Evolutionary conservation across 2,329 filamentous ascomycete species (phyloP).

Genomic region (Hortaea sp.): DNA sequence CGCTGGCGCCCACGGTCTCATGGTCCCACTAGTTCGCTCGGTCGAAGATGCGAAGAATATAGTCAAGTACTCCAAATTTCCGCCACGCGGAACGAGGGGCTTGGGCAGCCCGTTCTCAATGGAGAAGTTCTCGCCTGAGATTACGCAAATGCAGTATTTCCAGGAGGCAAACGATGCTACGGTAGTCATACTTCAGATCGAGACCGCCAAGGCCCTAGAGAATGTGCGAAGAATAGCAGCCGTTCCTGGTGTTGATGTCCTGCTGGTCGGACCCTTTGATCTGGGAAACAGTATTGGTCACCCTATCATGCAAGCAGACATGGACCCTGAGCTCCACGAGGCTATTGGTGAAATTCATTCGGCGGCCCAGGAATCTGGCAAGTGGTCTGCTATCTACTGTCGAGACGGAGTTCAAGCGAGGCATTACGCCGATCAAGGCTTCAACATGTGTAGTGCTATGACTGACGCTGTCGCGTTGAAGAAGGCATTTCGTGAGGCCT

Average conservation of each 20-base stretch:
- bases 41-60: constrained; percentile 43
- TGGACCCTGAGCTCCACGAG: constrained; percentile 40
- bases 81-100: constrained; percentile 43
- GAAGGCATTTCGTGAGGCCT: constrained; percentile 17
- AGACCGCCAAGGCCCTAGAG: constrained; percentile 32
- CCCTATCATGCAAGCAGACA: constrained; percentile 35
- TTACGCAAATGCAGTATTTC: constrained; percentile 36
- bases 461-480: constrained; percentile 23
- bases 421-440: constrained; percentile 43
- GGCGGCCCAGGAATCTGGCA: constrained; percentile 43
- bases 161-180: constrained; percentile 45
- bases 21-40: constrained; percentile 39
- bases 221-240: constrained; percentile 41
- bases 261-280: constrained; percentile 47
- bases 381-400: constrained; percentile 47
- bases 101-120: constrained; percentile 46
- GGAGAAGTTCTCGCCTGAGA: constrained; percentile 23
- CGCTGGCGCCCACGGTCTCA: constrained; percentile 48
- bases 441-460: constrained; percentile 41
- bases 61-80: constrained; percentile 46
- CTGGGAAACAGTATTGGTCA: constrained; percentile 49
- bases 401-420: constrained; percentile 42
- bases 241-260: constrained; percentile 42
- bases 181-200: constrained; percentile 41
- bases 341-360: constrained; percentile 43